phyloP scores from a whole-genome alignment of 2,329 filamentous ascomycete genomes.

The Colletotrichum aenigma region DNA sequence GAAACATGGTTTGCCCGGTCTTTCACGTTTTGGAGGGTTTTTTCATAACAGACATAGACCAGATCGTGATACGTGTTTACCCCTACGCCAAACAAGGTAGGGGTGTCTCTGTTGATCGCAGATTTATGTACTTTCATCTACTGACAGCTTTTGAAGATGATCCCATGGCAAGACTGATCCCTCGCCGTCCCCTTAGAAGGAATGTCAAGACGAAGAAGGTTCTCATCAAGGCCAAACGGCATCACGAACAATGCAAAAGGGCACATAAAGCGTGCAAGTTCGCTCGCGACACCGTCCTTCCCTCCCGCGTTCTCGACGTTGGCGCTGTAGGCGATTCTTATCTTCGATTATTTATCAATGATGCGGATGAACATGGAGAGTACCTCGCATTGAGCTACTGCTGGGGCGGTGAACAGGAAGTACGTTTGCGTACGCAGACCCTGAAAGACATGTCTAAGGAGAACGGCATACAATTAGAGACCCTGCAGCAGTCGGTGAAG shows the following conservation, averaged over 20 bases:
- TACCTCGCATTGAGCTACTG: constrained; percentile 25
- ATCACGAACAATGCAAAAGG: not conserved
- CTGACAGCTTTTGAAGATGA: not conserved
- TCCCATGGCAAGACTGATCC: not conserved
- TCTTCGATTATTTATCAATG: not conserved
- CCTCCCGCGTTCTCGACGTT: constrained; percentile 10
- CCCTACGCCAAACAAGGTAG: not conserved
- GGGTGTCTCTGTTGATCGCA: not conserved
- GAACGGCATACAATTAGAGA: not conserved
- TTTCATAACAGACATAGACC: not conserved
- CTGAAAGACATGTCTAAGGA: not conserved
- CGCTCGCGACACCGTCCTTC: not conserved
- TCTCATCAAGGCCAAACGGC: not conserved
- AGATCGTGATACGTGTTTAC: not conserved
- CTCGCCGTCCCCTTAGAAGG: not conserved
- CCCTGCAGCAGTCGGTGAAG: not conserved
- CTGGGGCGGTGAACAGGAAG: constrained; percentile 17
- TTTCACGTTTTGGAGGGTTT: not conserved
- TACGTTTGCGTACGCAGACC: not conserved
- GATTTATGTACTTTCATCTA: not conserved
- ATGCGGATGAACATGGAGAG: not conserved
- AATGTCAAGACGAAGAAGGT: not conserved
- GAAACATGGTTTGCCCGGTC: not conserved
- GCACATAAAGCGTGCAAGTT: not conserved
- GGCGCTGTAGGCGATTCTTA: not conserved